Evolutionary conservation across 257 asterid genomes (phyloP).

Genomic region (Jacaranda mimosifolia): DNA sequence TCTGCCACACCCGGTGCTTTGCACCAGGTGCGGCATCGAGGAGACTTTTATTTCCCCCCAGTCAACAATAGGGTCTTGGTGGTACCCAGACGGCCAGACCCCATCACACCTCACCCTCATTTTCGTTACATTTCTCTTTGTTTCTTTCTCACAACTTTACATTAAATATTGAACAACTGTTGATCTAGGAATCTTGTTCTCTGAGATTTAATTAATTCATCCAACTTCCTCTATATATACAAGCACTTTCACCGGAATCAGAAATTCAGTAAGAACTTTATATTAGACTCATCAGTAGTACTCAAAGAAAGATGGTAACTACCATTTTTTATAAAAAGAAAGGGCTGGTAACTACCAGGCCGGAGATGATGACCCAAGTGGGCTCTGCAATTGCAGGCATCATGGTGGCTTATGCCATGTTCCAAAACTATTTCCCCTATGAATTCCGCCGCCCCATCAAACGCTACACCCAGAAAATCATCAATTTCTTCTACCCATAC

Average conservation of each 20-base stretch:
- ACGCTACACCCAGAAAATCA: conserved; percentile 8
- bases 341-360: too few species aligned
- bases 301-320: conserved; percentile 2
- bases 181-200: background rate
- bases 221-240: too few species aligned
- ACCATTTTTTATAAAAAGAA: too few species aligned
- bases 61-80: background rate
- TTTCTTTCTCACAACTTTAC: background rate
- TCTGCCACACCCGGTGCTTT: too few species aligned
- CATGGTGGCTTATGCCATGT: conserved; percentile 30
- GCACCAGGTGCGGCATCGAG: too few species aligned
- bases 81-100: background rate
- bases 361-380: conserved; percentile 27
- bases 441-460: conserved; percentile 24
- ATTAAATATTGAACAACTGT: background rate
- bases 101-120: background rate
- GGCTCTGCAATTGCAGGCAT: conserved; percentile 31
- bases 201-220: background rate
- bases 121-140: background rate
- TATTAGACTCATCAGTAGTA: background rate
- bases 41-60: too few species aligned
- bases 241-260: too few species aligned
- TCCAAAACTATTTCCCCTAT: conserved; percentile 36
- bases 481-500: conserved; percentile 19
- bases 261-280: too few species aligned